Base-by-base conservation (phyloP, 2,329 filamentous ascomycete genomes). In the Dothistroma pini region DNA sequence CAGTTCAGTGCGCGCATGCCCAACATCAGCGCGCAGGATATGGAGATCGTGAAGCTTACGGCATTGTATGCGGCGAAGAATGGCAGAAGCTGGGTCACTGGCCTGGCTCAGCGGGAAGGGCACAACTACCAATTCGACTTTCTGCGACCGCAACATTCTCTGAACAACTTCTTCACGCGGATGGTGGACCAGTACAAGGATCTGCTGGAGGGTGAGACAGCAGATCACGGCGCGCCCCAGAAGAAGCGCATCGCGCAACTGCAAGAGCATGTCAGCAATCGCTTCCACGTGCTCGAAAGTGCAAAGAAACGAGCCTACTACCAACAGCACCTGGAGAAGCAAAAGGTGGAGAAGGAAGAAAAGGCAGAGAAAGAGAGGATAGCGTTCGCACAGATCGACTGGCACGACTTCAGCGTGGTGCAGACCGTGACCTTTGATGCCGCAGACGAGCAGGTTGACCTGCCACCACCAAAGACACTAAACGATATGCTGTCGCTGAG, bases 111-210 rank as follows among this genome's bases (percentile, higher is more conserved):
- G 77, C 86, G 91, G 67, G 93, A 99, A 79, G 84, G 89, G 19
- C 85, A 89, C 71, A 97, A 97, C 76, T 92, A 88, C 68, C 93
- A 99, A 74, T 99, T 97, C 75, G 92, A 97, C 76, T 99, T 99
- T 73, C 82, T 99, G 57, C 88, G 93, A 57, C 91, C 93, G 16
- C 96, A 96, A 71, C 95, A 99, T 80, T 96, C 91, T 71, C 88
- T 97, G 65, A 92, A 97, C 79, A 93, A 93, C 75, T 97, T 95
- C 79, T 97, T 97, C 77, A 90, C 91, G 69, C 86, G 93, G 66
- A 83, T 96, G 62, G 87, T 97, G 62, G 93, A 97, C 68, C 95
- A 99, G 74, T 97, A 97, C 76, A 89, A 89, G n/a, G 83, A 88
- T 56, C 79, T 97, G 32, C 74, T 96, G 59, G 85, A 86, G 58